Conservation (phyloP, 495 filamentous ascomycete genomes). For the Penicillium manginii region DNA sequence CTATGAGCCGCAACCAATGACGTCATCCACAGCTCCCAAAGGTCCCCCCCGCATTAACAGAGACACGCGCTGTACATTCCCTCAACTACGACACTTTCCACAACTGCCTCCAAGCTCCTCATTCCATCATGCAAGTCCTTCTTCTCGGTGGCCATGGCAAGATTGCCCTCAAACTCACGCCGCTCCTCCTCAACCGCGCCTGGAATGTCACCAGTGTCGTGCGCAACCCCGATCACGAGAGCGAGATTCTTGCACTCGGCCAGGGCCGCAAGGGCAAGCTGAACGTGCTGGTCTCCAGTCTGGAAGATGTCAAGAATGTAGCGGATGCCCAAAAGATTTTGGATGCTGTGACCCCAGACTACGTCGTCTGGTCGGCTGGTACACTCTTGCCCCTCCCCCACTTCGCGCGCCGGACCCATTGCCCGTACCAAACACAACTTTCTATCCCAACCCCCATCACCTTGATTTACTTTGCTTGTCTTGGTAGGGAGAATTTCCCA, state of each 20-base stretch:
- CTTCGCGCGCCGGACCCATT: slow-evolving; percentile 1
- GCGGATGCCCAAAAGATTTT: slow-evolving; percentile 64
- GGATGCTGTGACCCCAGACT: slow-evolving; percentile 63
- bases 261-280: slow-evolving; percentile 57
- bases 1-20: background rate
- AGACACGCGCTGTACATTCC: background rate
- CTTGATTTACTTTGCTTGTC: background rate
- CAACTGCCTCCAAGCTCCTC: background rate
- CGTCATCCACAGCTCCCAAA: background rate
- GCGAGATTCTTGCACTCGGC: slow-evolving; percentile 62
- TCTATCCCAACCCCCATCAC: background rate
- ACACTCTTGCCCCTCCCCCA: slow-evolving; percentile 23
- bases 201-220: slow-evolving; percentile 81
- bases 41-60: background rate
- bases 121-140: slow-evolving; percentile 59
- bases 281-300: slow-evolving; percentile 64
- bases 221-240: slow-evolving; percentile 67
- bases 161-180: slow-evolving; percentile 75
- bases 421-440: background rate
- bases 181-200: slow-evolving; percentile 68
- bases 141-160: slow-evolving; percentile 85
- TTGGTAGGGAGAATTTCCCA: background rate
- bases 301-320: slow-evolving; percentile 69
- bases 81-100: background rate
- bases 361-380: slow-evolving; percentile 82